These are phyloP conservation scores for Entrophospora sp. DNA, from an alignment of 192 early-diverging fungal species.

Conservation along the genomic window DNA sequence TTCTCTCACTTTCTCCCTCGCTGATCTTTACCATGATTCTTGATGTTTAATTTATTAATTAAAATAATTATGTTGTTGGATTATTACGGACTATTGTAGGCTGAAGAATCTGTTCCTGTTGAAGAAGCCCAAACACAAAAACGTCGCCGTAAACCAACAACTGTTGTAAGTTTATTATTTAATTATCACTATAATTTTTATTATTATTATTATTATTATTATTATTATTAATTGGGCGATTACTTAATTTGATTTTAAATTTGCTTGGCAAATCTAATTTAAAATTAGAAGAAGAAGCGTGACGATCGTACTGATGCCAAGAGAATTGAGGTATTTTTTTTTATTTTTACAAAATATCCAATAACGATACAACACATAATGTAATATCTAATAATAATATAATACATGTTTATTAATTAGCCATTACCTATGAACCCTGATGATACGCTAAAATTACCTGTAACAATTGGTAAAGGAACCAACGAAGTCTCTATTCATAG, in stretches of 20 bases:
- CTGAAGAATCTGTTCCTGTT: not conserved
- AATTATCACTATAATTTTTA: not conserved
- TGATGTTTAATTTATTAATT: not conserved
- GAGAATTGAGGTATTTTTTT: conserved; percentile 12
- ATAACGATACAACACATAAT: no score
- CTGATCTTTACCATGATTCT: not conserved
- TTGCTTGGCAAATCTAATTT: no score
- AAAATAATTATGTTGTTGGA: no score
- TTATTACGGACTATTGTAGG: no score
- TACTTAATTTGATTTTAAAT: no score
- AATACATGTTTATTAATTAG: not conserved
- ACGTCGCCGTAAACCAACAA: not conserved
- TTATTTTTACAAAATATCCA: not conserved
- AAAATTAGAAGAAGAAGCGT: conserved; percentile 17
- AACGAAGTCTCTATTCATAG: conserved; percentile 52
- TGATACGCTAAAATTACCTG: conserved; percentile 46
- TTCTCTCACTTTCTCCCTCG: not conserved
- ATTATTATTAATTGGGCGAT: no score
- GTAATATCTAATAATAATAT: no score
- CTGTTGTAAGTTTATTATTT: not conserved
- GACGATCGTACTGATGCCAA: conserved; percentile 22
- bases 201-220: not conserved
- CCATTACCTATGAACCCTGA: conserved; percentile 42
- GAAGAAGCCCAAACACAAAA: conserved; percentile 9
- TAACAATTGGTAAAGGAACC: conserved; percentile 48